These are phyloP conservation scores for Penicillium arizonense DNA, from an alignment of 495 filamentous ascomycete species.

Conservation along the genomic window DNA sequence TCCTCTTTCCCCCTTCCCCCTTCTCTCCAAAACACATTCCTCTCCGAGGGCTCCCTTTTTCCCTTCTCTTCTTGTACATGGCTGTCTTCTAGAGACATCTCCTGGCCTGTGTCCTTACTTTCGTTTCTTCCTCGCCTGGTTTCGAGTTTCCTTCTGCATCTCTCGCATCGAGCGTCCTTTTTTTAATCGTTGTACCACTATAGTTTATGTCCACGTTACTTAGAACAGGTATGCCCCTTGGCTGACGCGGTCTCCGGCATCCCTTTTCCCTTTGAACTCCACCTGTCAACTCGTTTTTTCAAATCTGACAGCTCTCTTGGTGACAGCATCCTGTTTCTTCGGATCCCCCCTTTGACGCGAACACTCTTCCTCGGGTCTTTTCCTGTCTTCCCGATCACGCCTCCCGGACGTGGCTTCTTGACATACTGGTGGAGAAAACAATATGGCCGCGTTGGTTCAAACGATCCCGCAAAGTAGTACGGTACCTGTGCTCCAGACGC, in stretches of 20 bases:
- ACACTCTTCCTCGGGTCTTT: not conserved
- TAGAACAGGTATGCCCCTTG: conserved; percentile 40
- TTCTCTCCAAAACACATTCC: conserved; percentile 11
- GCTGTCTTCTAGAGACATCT: conserved; percentile 29
- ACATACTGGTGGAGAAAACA: conserved; percentile 32
- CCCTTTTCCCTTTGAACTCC: conserved; percentile 17
- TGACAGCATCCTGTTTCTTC: conserved; percentile 16
- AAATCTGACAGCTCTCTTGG: conserved; percentile 12
- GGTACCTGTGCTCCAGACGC: conserved; percentile 78
- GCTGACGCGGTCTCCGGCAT: conserved; percentile 25
- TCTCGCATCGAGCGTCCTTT: conserved; percentile 28
- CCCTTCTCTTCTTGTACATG: conserved; percentile 38
- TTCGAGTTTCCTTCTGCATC: conserved; percentile 36
- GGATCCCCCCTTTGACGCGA: conserved; percentile 13
- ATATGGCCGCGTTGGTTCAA: conserved; percentile 91
- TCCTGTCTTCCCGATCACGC: conserved; percentile 8
- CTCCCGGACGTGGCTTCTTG: conserved; percentile 16
- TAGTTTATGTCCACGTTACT: conserved; percentile 34
- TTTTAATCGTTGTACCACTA: conserved; percentile 38
- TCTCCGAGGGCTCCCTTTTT: conserved; percentile 10
- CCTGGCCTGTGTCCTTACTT: conserved; percentile 21
- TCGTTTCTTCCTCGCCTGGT: conserved; percentile 37
- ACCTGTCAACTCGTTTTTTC: conserved; percentile 1
- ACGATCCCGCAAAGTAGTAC: conserved; percentile 78
- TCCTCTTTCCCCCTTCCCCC: conserved; percentile 14